phyloP scores from a whole-genome alignment of 305 asterid genomes.

The Fraxinus floribunda region DNA sequence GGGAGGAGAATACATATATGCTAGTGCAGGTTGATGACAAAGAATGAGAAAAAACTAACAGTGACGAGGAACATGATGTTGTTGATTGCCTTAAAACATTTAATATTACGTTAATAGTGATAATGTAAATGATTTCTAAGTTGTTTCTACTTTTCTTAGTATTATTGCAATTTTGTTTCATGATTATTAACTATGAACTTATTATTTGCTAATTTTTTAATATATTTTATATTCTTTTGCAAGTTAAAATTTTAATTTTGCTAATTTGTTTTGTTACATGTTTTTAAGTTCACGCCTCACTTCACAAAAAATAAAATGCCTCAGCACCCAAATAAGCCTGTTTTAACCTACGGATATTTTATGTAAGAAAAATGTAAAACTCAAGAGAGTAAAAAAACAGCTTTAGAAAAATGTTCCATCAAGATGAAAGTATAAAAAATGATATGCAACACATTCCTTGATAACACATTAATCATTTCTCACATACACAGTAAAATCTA shows the following conservation, averaged over 20 bases:
- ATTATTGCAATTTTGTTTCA: neutral
- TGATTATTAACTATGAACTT: neutral
- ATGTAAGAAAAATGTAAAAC: neutral
- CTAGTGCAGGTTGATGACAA: neutral
- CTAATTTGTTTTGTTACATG: neutral
- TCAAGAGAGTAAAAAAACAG: neutral
- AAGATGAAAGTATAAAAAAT: neutral
- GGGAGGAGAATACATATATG: neutral
- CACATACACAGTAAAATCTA: neutral
- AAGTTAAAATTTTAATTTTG: neutral
- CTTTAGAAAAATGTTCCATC: neutral
- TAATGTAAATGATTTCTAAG: neutral
- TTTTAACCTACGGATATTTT: no score
- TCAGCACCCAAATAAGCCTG: neutral
- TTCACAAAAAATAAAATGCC: neutral
- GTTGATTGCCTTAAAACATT: neutral
- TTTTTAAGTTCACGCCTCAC: neutral
- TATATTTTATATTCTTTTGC: no score
- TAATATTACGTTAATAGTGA: neutral
- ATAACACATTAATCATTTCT: neutral
- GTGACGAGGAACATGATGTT: neutral
- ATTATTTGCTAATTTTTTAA: neutral
- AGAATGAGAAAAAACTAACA: neutral
- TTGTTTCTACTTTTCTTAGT: no score
- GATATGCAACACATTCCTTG: neutral